Base-by-base conservation (phyloP, 495 filamentous ascomycete genomes). In the Xylaria longipes region DNA sequence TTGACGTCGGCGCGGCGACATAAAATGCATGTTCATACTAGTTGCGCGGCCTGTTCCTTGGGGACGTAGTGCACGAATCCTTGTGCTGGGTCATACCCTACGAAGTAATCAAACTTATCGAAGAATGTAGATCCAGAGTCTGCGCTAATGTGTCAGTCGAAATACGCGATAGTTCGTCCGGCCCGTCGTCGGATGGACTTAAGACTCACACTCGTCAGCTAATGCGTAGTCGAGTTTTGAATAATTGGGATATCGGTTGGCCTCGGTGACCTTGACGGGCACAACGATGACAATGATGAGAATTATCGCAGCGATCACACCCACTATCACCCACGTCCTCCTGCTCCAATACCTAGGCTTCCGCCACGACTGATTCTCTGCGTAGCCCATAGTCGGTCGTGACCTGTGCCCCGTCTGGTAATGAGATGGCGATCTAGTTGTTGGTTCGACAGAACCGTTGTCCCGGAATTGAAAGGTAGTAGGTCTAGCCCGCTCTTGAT, bases 261-360 rank as follows among this genome's bases (percentile, higher is more conserved):
- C 87, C 72, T 86, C 82, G 5, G 86, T 80, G 4, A 87, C 86
- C 15, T 84, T 86, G n/a, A 91, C 84, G 12, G 89, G 80, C n/a
- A 86, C 77, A 1, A 83, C 80, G 11, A 89, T 76, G 46, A 71
- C 75, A 41, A 80, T 65, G 64, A 90, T 76, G 14, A 88, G 73
- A 5, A 85, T 77, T 1, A 85, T 67, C 1, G 79, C 72, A 5
- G 86, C 65, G 3, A 84, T 74, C 0, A 84, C 70, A 0, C 77
- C 73, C 12, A 79, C 75, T 35, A 86, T 77, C 25, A 85, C 70
- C 79, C 82, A 86, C 27, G 77, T 82, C 66, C 81, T 83, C 72
- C 82, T 79, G 12, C 81, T 81, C 87, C 87, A 88, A 31, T 78
- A 80, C n/a, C 78, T 83, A 5, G 85, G 83, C 48, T 90, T 80